A percentile compares a stretch with the other conserved stretches of the same genome.
phyloP scores from a whole-genome alignment of 2,329 filamentous ascomycete species.

The Bertia moriformis region DNA sequence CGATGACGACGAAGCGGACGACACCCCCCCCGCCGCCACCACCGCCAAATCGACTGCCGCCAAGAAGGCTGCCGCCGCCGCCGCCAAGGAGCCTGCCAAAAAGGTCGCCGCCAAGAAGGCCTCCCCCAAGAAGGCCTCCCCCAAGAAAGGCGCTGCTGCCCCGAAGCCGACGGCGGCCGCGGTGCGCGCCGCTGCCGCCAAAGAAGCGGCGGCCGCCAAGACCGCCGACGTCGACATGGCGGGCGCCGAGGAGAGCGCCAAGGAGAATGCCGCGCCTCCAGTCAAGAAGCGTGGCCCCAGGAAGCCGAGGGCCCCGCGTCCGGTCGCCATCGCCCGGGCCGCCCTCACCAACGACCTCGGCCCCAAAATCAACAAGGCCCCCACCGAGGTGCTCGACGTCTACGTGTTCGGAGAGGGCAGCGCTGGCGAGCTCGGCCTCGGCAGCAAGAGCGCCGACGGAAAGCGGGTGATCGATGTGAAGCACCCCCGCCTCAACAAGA shows the following conservation, averaged over 20 bases:
- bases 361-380: slow-evolving; percentile 46
- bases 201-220: too few relatives aligned
- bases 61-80: too few relatives aligned
- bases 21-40: too few relatives aligned
- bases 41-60: too few relatives aligned
- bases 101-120: slow-evolving; percentile 8
- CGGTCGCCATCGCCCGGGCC: slow-evolving; percentile 13
- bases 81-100: slow-evolving; percentile 9
- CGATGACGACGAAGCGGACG: too few relatives aligned
- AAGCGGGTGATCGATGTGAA: slow-evolving; percentile 57
- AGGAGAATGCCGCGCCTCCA: too few relatives aligned
- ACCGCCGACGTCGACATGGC: too few relatives aligned
- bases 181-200: too few relatives aligned
- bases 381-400: slow-evolving; percentile 51
- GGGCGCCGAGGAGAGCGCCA: too few relatives aligned
- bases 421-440: slow-evolving; percentile 71
- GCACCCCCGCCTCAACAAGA: slow-evolving; percentile 55
- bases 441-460: slow-evolving; percentile 43
- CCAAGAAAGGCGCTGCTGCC: slow-evolving; percentile 8
- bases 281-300: too few relatives aligned
- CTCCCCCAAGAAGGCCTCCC: slow-evolving; percentile 9
- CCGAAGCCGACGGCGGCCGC: slow-evolving; percentile 4
- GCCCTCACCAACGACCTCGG: slow-evolving; percentile 9
- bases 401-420: slow-evolving; percentile 71
- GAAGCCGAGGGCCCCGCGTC: slow-evolving; percentile 11